Percentiles rank a stretch among this genome's conserved stretches.
Evolutionary conservation across 176 grass and related monocot genomes (phyloP).

Genomic region (Aegilops longissima): DNA sequence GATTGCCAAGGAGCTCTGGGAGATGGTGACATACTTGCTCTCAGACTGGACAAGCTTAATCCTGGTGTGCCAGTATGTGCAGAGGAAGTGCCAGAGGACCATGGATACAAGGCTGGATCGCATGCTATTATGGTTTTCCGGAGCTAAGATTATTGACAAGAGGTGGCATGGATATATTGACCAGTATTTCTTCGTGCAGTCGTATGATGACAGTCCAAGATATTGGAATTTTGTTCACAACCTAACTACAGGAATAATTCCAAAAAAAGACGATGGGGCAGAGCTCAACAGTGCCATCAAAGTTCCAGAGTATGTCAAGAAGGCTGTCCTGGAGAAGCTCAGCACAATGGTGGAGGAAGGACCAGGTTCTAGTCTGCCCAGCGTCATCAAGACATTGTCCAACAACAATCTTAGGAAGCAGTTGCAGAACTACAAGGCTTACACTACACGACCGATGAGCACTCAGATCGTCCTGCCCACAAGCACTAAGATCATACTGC

Average conservation of each 20-base stretch:
- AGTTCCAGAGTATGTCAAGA: too few relatives aligned
- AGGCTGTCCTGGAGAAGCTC: too few relatives aligned
- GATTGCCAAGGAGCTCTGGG: conserved; percentile 6
- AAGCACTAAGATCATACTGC: conserved; percentile 5
- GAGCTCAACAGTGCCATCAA: too few relatives aligned
- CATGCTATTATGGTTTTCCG: neutral
- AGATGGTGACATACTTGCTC: conserved; percentile 16
- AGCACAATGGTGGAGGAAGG: neutral
- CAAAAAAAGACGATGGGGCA: too few relatives aligned
- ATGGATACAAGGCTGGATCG: neutral
- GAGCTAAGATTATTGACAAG: neutral
- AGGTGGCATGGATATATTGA: neutral
- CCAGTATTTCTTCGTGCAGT: too few relatives aligned
- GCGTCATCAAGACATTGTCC: neutral
- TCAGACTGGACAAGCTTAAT: conserved; percentile 17
- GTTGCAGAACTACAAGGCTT: neutral
- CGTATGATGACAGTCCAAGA: too few relatives aligned
- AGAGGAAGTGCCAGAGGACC: neutral
- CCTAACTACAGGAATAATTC: too few relatives aligned
- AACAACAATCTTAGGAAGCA: neutral
- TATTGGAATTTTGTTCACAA: too few relatives aligned
- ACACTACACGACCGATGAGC: neutral
- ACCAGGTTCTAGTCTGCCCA: neutral
- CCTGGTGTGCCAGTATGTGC: neutral
- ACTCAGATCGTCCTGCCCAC: neutral